Evolutionary conservation across 1,139 yeast genomes (phyloP).

Genomic region (Geotrichum carabidarum): DNA sequence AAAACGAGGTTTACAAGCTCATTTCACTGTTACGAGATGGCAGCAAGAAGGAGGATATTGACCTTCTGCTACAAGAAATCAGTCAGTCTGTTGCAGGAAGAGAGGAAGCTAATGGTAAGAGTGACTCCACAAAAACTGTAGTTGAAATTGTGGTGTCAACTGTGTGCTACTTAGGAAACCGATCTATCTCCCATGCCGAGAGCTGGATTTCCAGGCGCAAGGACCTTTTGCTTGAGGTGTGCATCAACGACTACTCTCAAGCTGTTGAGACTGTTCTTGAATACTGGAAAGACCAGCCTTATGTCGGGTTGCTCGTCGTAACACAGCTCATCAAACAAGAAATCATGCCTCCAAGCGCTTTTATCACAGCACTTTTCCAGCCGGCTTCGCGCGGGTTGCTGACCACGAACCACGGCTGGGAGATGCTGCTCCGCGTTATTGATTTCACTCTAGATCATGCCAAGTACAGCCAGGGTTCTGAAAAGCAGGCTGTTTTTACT

Average conservation of each 20-base stretch:
- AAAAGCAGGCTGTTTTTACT: constrained; percentile 10
- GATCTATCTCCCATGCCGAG: constrained; percentile 84
- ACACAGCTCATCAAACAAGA: constrained; percentile 53
- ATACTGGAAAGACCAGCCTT: constrained; percentile 78
- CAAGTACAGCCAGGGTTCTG: constrained; percentile 2
- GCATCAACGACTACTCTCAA: constrained; percentile 15
- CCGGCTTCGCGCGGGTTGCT: constrained; percentile 15
- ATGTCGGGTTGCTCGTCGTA: constrained; percentile 68
- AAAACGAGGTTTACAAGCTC: constrained; percentile 37
- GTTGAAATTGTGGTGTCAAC: constrained; percentile 64
- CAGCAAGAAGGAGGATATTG: constrained; percentile 35
- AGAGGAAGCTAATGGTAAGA: constrained; percentile 27
- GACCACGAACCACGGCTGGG: constrained; percentile 28
- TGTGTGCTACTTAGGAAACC: constrained; percentile 75
- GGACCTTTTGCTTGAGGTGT: constrained; percentile 47
- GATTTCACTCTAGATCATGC: constrained; percentile 8
- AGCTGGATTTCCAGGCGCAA: constrained; percentile 58
- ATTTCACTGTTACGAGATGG: constrained; percentile 33
- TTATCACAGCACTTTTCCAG: constrained; percentile 16
- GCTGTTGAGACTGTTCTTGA: constrained; percentile 61
- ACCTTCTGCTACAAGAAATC: constrained; percentile 36
- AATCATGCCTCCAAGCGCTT: constrained; percentile 22
- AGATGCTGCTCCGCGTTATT: constrained; percentile 22
- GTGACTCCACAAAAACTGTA: constrained; percentile 46
- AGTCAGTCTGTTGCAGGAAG: constrained; percentile 25